These are phyloP conservation scores for Anastatica hierochuntica DNA, from an alignment of 345 rosid species.

Conservation along the genomic window DNA sequence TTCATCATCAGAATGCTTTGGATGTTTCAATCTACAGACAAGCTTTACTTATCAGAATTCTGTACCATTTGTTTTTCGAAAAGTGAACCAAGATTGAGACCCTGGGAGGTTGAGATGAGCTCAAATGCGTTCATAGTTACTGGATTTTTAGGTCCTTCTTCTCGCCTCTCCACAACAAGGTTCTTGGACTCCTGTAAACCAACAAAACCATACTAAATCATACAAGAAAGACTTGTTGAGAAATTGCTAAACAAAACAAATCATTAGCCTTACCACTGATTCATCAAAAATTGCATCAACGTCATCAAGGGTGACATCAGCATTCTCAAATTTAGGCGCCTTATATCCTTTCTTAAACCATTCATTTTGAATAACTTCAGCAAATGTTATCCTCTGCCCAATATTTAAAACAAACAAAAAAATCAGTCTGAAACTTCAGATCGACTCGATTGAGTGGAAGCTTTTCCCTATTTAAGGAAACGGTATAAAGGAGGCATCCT, in stretches of 20 bases:
- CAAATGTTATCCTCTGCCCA: conserved; percentile 70
- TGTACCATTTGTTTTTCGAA: conserved; percentile 96
- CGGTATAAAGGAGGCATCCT: conserved; percentile 11
- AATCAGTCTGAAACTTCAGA: not conserved
- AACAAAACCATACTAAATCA: conserved; percentile 22
- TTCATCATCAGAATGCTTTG: too few species aligned
- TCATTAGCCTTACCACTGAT: conserved; percentile 42
- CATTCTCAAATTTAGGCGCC: conserved; percentile 71
- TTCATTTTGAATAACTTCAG: conserved; percentile 79
- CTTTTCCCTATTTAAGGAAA: not conserved
- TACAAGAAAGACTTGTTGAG: not conserved
- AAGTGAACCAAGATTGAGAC: conserved; percentile 87
- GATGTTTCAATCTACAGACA: not conserved
- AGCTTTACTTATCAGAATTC: not conserved
- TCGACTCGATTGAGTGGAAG: not conserved
- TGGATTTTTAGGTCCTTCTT: conserved; percentile 57
- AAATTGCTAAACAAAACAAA: not conserved
- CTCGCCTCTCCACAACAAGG: conserved; percentile 89
- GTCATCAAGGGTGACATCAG: conserved; percentile 67
- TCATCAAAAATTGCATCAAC: conserved; percentile 79
- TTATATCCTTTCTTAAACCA: conserved; percentile 99
- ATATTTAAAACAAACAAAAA: conserved; percentile 2
- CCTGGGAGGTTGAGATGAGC: conserved; percentile 90
- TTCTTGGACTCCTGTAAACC: conserved; percentile 44
- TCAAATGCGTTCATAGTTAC: conserved; percentile 95